Evolutionary conservation across 2,329 filamentous ascomycete species (phyloP), one percentile per base, ranked within the genome.

Genomic region (Thelonectria olida): DNA sequence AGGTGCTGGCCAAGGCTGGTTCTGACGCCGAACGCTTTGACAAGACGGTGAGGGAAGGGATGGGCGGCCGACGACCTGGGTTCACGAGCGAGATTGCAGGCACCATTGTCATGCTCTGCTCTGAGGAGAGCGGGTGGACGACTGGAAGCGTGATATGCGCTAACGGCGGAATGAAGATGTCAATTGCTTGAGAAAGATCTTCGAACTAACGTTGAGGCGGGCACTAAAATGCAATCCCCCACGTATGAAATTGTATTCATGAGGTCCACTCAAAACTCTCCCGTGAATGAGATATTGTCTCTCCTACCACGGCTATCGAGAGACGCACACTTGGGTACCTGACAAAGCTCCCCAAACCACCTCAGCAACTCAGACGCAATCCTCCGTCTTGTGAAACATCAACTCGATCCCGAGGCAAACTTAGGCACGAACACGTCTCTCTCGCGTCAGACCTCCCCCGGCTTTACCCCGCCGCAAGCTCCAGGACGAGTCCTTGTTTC

Each of bases 141-240:
- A 92, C 90, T 1, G 90, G 90, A 4, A 89, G 86, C 71, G 85
- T 91, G 28, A 82, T 92, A n/a, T 91, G 87, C 75, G 89, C 89
- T 13, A 92, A 92, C 68, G 90, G 90, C 3, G 78, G 79, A 9
- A 78, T 78, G 75, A 77, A 73, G 67, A 78, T 78, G 75, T 74
- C 73, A 19, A 75, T 75, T 62, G 74, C 75, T n/a, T n/a, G n/a
- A n/a, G n/a, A n/a, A n/a, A n/a, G n/a, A n/a, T n/a, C n/a, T n/a
- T n/a, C n/a, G n/a, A n/a, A n/a, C n/a, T n/a, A n/a, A n/a, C n/a
- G n/a, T n/a, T n/a, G n/a, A n/a, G n/a, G n/a, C n/a, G n/a, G n/a
- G n/a, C n/a, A n/a, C n/a, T n/a, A n/a, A n/a, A n/a, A n/a, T 31
- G 27, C 5, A 39, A 39, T 39, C 6, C 15, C 17, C 15, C 36